Percentiles rank a stretch among this genome's conserved stretches.
These are phyloP conservation scores for Postia placenta DNA, from an alignment of 768 basidiomycete species.

Conservation along the genomic window DNA sequence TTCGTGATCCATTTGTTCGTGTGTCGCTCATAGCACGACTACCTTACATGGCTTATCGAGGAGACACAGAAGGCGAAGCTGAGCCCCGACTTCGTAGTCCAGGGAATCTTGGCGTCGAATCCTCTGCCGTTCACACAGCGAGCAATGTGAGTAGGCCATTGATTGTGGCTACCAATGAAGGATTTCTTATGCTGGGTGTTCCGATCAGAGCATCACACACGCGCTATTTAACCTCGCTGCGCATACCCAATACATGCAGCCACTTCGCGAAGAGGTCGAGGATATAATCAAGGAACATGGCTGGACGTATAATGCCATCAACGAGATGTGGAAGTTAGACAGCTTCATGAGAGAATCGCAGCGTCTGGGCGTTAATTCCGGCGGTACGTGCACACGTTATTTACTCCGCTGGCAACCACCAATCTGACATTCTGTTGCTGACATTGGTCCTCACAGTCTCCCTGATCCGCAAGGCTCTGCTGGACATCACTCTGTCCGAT, in stretches of 20 bases:
- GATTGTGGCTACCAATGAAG: no score
- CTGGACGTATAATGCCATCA: conserved; percentile 25
- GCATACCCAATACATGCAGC: conserved; percentile 19
- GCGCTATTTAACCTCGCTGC: conserved; percentile 23
- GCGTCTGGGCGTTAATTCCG: conserved; percentile 16
- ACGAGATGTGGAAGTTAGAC: conserved; percentile 27
- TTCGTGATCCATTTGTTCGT: no score
- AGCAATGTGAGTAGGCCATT: no score
- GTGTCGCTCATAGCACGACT: no score
- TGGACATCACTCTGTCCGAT: conserved; percentile 39
- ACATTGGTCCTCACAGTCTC: conserved; percentile 14
- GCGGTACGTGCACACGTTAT: conserved; percentile 14
- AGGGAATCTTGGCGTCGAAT: conserved; percentile 22
- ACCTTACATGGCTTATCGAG: conserved; percentile 41
- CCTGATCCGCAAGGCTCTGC: conserved; percentile 27
- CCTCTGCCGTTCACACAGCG: no score
- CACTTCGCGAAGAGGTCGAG: conserved; percentile 28
- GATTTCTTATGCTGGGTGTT: no score
- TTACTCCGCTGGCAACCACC: no score
- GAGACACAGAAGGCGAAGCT: conserved; percentile 26
- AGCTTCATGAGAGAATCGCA: conserved; percentile 31
- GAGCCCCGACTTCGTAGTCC: conserved; percentile 26
- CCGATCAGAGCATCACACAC: conserved; percentile 21
- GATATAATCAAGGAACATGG: conserved; percentile 21
- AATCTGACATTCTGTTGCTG: no score